Evolutionary conservation across 1,284 basidiomycete genomes (phyloP).

Genomic region (Inonotus hispidus): DNA sequence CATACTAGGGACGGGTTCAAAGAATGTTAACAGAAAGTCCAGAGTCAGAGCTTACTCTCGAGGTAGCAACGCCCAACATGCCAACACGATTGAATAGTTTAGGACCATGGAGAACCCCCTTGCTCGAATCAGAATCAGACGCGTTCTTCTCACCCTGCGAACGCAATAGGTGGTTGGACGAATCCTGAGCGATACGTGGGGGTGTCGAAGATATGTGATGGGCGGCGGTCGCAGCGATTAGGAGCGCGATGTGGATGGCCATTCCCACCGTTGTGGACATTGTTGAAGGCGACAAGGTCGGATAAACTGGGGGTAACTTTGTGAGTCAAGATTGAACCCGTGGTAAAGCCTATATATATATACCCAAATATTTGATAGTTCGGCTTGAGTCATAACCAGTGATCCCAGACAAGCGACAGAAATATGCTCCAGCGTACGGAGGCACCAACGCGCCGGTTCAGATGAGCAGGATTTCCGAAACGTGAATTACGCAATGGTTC

Average conservation of each 20-base stretch:
- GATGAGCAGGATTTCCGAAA: background rate
- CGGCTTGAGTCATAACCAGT: constrained; percentile 2
- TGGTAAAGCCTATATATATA: background rate
- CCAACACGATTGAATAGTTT: constrained; percentile 2
- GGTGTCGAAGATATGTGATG: constrained; percentile 16
- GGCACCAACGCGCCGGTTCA: background rate
- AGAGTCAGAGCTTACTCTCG: background rate
- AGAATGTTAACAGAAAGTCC: background rate
- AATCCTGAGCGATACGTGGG: constrained; percentile 8
- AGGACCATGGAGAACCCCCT: constrained; percentile 11
- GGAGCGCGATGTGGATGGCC: background rate
- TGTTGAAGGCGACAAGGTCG: background rate
- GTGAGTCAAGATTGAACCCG: background rate
- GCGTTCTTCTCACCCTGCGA: background rate
- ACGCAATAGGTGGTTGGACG: constrained; percentile 6
- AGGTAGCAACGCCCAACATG: background rate
- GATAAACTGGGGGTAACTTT: background rate
- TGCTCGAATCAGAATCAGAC: background rate
- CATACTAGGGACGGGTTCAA: constrained; percentile 9
- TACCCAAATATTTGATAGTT: too few relatives aligned
- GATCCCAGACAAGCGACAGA: background rate
- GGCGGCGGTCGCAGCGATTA: constrained; percentile 5
- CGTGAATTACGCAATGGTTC: background rate
- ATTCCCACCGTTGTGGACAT: background rate
- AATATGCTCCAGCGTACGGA: too few relatives aligned